Base-by-base conservation (phyloP, 2,329 filamentous ascomycete genomes). In the Talaromyces albobiverticillius region DNA sequence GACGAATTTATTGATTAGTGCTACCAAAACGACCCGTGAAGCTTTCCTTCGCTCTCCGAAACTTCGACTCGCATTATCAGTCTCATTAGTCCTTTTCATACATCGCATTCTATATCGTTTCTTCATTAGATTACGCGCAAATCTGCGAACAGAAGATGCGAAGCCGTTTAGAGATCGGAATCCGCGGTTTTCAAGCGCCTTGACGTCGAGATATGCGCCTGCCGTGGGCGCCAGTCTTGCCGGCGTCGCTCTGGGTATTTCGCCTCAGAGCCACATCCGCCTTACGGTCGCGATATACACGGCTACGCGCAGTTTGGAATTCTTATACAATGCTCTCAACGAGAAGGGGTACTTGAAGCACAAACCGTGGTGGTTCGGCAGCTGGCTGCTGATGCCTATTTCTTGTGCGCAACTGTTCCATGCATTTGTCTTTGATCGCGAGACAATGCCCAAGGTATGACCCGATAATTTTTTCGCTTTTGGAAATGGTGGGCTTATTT, bases 101-200 rank as follows among this genome's bases (percentile, higher is more conserved):
- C 94, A 99, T 70, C 85, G 94, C 26, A 79, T 96, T 1, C 84
- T 97, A 23, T 90, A 93, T 74, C 89, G 93, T 56, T 96, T 97
- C 78, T 89, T 97, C 63, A 82, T 83, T 23, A 84, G 90, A 25
- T 77, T 97, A 41, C 86, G 93, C 46, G 79, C 82, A 1, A 90
- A 90, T 59, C 79, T 99, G 3, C 83, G 95, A 40, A 86, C 88
- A 32, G 82, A 89, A n/a, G 83, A 89, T 54, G 90, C 92, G 1
- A 81, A 82, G 52, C 87, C 89, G 0, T 96, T 97, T 72, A 83
- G 91, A 13, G 78, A 81, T 54, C 87, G 93, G 51, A 96, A 97
- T 64, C 92, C 92, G 0, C 82, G 83, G 16, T 83, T 91, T 11
- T 82, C 89, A 0, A 79, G 78, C 18, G 83, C 88, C 0, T 78